These are phyloP conservation scores for Raphanus sativus DNA, from an alignment of 345 rosid species.

Conservation along the genomic window DNA sequence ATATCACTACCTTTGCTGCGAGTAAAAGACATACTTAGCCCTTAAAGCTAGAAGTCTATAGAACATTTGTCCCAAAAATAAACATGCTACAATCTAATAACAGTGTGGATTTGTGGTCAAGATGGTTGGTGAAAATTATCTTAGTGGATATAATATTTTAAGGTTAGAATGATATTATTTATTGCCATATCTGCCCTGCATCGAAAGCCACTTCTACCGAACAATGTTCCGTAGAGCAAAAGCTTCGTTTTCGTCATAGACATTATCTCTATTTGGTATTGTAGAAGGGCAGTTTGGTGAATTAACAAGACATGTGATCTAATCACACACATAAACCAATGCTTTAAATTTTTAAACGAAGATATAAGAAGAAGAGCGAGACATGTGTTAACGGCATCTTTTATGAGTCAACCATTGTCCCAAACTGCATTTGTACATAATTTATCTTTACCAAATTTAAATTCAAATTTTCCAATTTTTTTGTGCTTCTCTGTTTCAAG, in stretches of 20 bases:
- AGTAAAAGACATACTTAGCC: not conserved
- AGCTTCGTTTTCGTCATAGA: constrained; percentile 24
- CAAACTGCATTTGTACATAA: constrained; percentile 21
- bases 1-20: constrained; percentile 32
- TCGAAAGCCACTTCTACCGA: constrained; percentile 20
- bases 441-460: constrained; percentile 27
- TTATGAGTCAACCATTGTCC: constrained; percentile 20
- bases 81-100: not conserved
- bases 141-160: constrained; percentile 10
- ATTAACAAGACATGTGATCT: constrained; percentile 34
- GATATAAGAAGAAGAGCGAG: constrained; percentile 6
- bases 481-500: not conserved
- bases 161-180: constrained; percentile 16
- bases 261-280: not conserved
- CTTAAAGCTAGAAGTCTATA: not conserved
- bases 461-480: not conserved
- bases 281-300: constrained; percentile 38
- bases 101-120: not conserved
- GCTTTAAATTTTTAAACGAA: not conserved
- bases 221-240: constrained; percentile 32
- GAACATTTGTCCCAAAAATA: not conserved
- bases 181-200: constrained; percentile 12
- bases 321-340: constrained; percentile 20
- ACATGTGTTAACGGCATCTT: constrained; percentile 41
- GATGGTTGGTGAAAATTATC: not conserved